phyloP scores from a whole-genome alignment of 1,284 basidiomycete species.

The Moesziomyces globuligerus region DNA sequence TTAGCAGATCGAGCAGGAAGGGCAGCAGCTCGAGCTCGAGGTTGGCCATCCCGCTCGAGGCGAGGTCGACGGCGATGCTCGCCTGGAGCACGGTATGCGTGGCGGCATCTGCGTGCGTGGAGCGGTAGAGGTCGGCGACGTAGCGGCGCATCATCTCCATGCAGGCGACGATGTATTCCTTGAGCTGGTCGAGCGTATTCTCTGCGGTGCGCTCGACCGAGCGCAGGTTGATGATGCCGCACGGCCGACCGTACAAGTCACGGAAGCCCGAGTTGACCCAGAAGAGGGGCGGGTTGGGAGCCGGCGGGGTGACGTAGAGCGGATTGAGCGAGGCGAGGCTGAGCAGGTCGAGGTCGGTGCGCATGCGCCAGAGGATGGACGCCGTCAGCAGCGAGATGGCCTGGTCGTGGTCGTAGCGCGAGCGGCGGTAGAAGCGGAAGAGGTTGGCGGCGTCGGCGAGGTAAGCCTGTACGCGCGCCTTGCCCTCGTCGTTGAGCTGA shows the following conservation, averaged over 20 bases:
- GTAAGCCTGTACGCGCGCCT: conserved; percentile 18
- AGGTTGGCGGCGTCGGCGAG: conserved; percentile 49
- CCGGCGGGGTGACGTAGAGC: conserved; percentile 54
- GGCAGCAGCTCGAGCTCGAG: conserved; percentile 64
- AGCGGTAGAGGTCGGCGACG: conserved; percentile 45
- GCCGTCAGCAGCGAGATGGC: conserved; percentile 45
- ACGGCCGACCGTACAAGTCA: conserved; percentile 60
- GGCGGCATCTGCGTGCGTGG: conserved; percentile 5
- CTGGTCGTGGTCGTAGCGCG: conserved; percentile 42
- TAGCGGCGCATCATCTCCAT: conserved; percentile 64
- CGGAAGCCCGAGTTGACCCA: conserved; percentile 60
- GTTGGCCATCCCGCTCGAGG: conserved; percentile 57
- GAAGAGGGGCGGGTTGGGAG: conserved; percentile 59
- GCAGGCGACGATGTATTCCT: conserved; percentile 63
- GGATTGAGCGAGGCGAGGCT: conserved; percentile 53
- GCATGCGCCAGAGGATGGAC: conserved; percentile 56
- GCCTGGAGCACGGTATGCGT: conserved; percentile 51
- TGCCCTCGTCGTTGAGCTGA: conserved; percentile 37
- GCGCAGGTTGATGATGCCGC: conserved; percentile 58
- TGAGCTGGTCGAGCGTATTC: conserved; percentile 58
- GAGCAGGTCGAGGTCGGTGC: conserved; percentile 55
- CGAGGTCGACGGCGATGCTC: conserved; percentile 56
- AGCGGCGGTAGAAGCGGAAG: conserved; percentile 56
- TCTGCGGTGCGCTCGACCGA: conserved; percentile 56
- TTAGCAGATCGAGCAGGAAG: conserved; percentile 63